A percentile compares a stretch with the other conserved stretches of the same genome.
Conservation (phyloP, 179 eudicot genomes). For the Sideroxylon spinosum region DNA sequence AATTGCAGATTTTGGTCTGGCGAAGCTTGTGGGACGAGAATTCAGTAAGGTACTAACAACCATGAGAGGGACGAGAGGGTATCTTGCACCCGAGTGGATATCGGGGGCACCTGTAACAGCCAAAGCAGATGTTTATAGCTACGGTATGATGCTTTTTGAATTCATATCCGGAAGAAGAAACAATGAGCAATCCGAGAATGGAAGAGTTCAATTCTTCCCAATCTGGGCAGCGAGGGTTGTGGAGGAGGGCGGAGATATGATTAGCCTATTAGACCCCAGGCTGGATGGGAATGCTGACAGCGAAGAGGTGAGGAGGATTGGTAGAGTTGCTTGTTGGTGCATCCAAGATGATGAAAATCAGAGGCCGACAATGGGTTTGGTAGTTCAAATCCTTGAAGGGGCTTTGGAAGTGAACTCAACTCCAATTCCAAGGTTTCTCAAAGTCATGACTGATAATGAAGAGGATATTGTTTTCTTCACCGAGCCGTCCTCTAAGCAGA, state of each 20-base stretch:
- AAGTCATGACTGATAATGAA: conserved; percentile 26
- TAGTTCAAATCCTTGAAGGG: conserved; percentile 54
- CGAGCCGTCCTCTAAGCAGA: conserved; percentile 29
- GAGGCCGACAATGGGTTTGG: conserved; percentile 48
- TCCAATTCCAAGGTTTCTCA: conserved; percentile 45
- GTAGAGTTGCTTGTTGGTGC: conserved; percentile 66
- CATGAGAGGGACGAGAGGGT: conserved; percentile 71
- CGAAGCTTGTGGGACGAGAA: conserved; percentile 66
- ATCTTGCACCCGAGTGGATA: conserved; percentile 73
- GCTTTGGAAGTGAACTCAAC: background rate
- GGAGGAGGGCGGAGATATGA: conserved; percentile 31
- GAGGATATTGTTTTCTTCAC: conserved; percentile 32
- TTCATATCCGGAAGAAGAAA: conserved; percentile 54
- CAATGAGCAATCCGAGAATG: conserved; percentile 36
- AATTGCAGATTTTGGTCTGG: conserved; percentile 67
- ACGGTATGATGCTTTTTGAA: conserved; percentile 66
- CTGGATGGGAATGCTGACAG: conserved; percentile 35
- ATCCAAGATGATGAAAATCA: conserved; percentile 27
- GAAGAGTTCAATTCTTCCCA: conserved; percentile 43
- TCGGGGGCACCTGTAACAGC: conserved; percentile 61
- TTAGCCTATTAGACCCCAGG: conserved; percentile 37
- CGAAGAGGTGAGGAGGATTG: conserved; percentile 35
- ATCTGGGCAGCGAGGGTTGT: conserved; percentile 38
- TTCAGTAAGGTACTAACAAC: conserved; percentile 66
- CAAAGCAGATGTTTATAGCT: conserved; percentile 70